A percentile compares a stretch with the other conserved stretches of the same genome.
Conservation (phyloP, 495 filamentous ascomycete genomes). For the Lepidopterella palustris region DNA sequence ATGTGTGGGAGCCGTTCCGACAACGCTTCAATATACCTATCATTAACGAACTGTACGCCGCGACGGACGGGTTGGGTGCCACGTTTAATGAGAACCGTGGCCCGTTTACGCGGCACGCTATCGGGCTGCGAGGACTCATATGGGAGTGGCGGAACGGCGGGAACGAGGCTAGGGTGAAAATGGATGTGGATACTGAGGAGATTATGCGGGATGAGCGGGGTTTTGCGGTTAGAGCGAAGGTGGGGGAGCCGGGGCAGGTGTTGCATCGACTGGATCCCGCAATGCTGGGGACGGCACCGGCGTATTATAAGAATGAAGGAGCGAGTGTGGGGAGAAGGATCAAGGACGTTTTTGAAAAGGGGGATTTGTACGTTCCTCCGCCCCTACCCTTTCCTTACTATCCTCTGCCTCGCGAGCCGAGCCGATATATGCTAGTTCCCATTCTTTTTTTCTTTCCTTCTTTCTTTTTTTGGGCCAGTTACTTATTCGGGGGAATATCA, state of each 20-base stretch:
- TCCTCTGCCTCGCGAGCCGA: too few species aligned
- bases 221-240: slow-evolving; percentile 15
- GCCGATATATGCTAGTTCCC: too few species aligned
- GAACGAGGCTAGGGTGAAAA: slow-evolving; percentile 29
- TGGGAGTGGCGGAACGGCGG: slow-evolving; percentile 27
- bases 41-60: slow-evolving; percentile 38
- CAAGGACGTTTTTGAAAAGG: slow-evolving; percentile 27
- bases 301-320: slow-evolving; percentile 21
- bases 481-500: neutral
- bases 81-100: slow-evolving; percentile 23
- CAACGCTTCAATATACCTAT: slow-evolving; percentile 34
- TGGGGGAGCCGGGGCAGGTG: slow-evolving; percentile 23
- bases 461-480: too few species aligned
- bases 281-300: slow-evolving; percentile 2
- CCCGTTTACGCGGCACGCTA: slow-evolving; percentile 19
- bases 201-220: slow-evolving; percentile 30
- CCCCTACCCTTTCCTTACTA: too few species aligned
- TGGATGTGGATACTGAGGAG: slow-evolving; percentile 36
- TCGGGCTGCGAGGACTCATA: slow-evolving; percentile 23
- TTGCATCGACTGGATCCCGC: slow-evolving; percentile 22
- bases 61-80: slow-evolving; percentile 31
- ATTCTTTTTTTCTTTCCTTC: too few species aligned
- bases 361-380: slow-evolving; percentile 23
- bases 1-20: slow-evolving; percentile 37
- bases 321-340: slow-evolving; percentile 21